Conservation (phyloP, 2,329 filamentous ascomycete genomes). For the Akanthomyces muscarius region DNA sequence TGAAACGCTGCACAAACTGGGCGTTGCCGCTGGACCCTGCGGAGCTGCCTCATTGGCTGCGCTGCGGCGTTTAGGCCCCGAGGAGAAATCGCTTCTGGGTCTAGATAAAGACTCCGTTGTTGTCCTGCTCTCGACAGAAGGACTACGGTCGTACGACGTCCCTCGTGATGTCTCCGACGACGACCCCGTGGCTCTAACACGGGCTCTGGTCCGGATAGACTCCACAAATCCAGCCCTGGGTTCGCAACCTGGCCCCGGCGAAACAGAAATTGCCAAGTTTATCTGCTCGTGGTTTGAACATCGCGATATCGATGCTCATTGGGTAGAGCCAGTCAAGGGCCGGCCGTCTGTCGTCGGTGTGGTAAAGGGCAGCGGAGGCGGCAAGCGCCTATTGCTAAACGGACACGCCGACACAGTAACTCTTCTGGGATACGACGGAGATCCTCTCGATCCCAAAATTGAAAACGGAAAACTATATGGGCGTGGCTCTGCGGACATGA, state of each 20-base stretch:
- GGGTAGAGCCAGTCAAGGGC: slow-evolving; percentile 42
- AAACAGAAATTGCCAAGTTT: slow-evolving; percentile 43
- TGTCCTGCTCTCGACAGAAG: slow-evolving; percentile 63
- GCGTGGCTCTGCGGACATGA: slow-evolving; percentile 49
- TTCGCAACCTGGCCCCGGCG: slow-evolving; percentile 40
- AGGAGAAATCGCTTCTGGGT: slow-evolving; percentile 32
- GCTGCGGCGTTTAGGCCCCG: slow-evolving; percentile 43
- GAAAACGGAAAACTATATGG: slow-evolving; percentile 40
- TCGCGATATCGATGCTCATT: slow-evolving; percentile 46
- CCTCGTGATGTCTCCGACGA: slow-evolving; percentile 40
- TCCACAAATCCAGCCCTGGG: slow-evolving; percentile 45
- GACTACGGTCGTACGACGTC: slow-evolving; percentile 18
- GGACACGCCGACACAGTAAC: slow-evolving; percentile 52
- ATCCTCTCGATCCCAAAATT: slow-evolving; percentile 41
- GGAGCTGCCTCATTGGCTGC: slow-evolving; percentile 57
- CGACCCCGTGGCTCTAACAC: slow-evolving; percentile 40
- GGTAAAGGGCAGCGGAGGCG: slow-evolving; percentile 42
- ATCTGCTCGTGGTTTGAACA: slow-evolving; percentile 48
- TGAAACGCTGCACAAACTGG: slow-evolving; percentile 44
- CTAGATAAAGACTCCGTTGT: slow-evolving; percentile 51
- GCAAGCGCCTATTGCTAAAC: slow-evolving; percentile 48
- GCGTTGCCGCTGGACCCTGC: slow-evolving; percentile 57
- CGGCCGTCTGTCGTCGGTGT: slow-evolving; percentile 49
- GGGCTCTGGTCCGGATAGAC: slow-evolving; percentile 44
- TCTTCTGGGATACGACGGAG: slow-evolving; percentile 40